Evolutionary conservation across 1,139 yeast species (phyloP).

Genomic region (Geotrichum cucujoidarum): DNA sequence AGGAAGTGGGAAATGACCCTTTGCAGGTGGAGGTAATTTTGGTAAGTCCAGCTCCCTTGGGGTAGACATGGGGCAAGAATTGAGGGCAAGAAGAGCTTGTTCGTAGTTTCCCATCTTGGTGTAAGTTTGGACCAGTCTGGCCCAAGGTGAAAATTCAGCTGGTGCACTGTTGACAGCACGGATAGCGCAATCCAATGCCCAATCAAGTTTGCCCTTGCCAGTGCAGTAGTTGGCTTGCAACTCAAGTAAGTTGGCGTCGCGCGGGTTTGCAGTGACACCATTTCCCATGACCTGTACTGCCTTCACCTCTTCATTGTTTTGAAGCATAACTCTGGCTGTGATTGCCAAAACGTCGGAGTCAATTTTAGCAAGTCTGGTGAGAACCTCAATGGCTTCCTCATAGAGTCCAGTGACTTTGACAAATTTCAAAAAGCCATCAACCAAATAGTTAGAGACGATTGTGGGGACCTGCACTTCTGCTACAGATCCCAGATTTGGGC

Average conservation of each 20-base stretch:
- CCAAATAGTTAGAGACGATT: constrained; percentile 62
- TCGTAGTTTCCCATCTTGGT: constrained; percentile 65
- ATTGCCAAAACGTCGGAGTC: constrained; percentile 53
- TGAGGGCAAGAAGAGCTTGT: constrained; percentile 74
- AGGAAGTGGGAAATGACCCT: constrained; percentile 72
- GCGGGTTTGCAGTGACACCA: constrained; percentile 51
- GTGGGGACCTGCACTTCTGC: constrained; percentile 66
- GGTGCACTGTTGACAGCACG: constrained; percentile 79
- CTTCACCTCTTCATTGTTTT: constrained; percentile 68
- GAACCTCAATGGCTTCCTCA: constrained; percentile 52
- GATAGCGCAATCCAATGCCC: constrained; percentile 69
- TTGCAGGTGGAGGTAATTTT: constrained; percentile 60
- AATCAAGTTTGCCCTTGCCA: constrained; percentile 57
- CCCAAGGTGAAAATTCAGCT: constrained; percentile 82
- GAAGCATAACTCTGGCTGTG: constrained; percentile 55
- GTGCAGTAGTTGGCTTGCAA: constrained; percentile 71
- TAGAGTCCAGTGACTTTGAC: constrained; percentile 62
- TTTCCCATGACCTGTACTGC: constrained; percentile 66
- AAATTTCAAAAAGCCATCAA: constrained; percentile 66
- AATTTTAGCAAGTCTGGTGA: constrained; percentile 42
- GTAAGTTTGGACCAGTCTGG: constrained; percentile 64
- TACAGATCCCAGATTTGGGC: constrained; percentile 58
- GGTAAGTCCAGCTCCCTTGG: constrained; percentile 51
- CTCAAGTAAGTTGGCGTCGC: constrained; percentile 55
- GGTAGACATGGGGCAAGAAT: constrained; percentile 89